Evolutionary conservation across 2,329 filamentous ascomycete genomes (phyloP).

Genomic region (Verticillium nubilum): DNA sequence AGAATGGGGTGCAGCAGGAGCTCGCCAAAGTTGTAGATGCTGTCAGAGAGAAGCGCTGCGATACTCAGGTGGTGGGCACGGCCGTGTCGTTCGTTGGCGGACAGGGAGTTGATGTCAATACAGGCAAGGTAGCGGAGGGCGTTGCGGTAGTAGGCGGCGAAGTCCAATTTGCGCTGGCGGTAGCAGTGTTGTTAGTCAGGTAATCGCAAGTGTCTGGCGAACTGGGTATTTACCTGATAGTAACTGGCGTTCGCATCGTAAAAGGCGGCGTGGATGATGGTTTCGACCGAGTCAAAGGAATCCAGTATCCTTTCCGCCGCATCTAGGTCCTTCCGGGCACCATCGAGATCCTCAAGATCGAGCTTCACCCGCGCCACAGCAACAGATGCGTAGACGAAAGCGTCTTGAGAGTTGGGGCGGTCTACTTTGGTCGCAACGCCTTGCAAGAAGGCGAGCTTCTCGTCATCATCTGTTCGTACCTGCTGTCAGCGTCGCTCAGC

Average conservation of each 20-base stretch:
- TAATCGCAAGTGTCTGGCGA: background rate
- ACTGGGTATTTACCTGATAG: constrained; percentile 61
- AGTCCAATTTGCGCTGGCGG: constrained; percentile 68
- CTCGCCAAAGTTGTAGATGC: constrained; percentile 99
- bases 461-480: constrained; percentile 63
- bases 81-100: constrained; percentile 67
- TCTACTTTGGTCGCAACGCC: constrained; percentile 83
- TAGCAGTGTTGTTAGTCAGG: constrained; percentile 27
- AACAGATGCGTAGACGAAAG: constrained; percentile 88
- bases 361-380: constrained; percentile 86
- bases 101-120: constrained; percentile 74
- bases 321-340: constrained; percentile 80
- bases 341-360: constrained; percentile 71
- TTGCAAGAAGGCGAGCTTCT: constrained; percentile 80
- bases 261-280: constrained; percentile 90
- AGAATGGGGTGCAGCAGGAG: constrained; percentile 96
- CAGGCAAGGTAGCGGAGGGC: constrained; percentile 96
- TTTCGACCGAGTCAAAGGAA: constrained; percentile 90
- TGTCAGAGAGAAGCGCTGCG: constrained; percentile 85
- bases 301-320: constrained; percentile 84
- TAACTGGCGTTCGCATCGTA: constrained; percentile 94
- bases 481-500: constrained; percentile 3
- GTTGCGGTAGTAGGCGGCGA: constrained; percentile 95
- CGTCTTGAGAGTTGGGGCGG: constrained; percentile 89
- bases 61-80: constrained; percentile 91